Evolutionary conservation across 345 rosid genomes (phyloP), one percentile per base, ranked within the genome.

Genomic region (Gossypium turneri): DNA sequence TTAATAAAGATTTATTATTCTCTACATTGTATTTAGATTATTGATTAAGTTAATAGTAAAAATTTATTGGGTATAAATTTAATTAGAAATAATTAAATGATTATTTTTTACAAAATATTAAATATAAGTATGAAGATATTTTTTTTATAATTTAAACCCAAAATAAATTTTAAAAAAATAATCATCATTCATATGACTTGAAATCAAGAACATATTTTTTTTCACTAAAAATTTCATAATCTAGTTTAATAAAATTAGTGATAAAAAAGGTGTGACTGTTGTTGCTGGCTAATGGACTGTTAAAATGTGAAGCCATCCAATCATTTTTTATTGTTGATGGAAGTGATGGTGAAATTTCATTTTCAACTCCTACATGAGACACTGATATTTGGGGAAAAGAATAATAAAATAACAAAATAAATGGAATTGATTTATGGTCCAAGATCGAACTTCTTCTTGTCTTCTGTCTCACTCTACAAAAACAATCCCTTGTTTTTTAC

Each of bases 401-500:
- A 27, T 13, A 27, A 29, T 27, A 15, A 19, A 63, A 41, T 8
- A 63, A 64, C 4, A 2, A 20, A 9, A 56, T 0, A 3, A 9
- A 3, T 64, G 55, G 27, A 22, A 2, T 44, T 22, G 55, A 45
- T 22, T 22, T 67, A 47, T 12, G 38, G 34, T 22, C 53, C 19
- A 45, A 22, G 10, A 45, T 45, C 56, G 56, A 45, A 67, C 6
- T 67, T 67, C 6, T 67, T 67, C 38, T 22, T 47, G 55, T 47
- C 34, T 20, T 12, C 13, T 45, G n/a, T 67, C 55, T 5, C 2
- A 27, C 13, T 7, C 5, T 67, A 5, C 11, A 16, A 67, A 47
- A 67, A 45, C 55, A 11, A 67, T 55, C 71, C 55, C 55, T 22
- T 22, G 71, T 67, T 67, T 66, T 45, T 22, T 34, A 67, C 55